Conservation (phyloP, 306 rosid genomes). For the Vigna unguiculata region DNA sequence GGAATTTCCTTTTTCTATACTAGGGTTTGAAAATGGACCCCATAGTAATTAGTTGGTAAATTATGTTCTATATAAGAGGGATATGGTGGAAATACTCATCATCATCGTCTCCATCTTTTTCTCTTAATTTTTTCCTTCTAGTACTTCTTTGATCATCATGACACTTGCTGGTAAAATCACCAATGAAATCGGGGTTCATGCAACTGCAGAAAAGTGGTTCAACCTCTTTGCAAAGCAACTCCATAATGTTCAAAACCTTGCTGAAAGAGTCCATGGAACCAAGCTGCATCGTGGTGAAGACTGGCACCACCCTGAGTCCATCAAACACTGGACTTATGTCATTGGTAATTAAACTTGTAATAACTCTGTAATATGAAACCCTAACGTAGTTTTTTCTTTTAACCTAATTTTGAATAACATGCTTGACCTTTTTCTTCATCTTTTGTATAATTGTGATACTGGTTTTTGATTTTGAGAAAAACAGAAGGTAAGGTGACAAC, state of each 20-base stretch:
- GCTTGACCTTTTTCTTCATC: too few species aligned
- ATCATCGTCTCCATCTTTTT: too few species aligned
- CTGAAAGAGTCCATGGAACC: conserved; percentile 37
- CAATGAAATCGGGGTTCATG: conserved; percentile 40
- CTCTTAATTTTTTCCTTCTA: too few species aligned
- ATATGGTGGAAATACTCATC: too few species aligned
- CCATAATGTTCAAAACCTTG: conserved; percentile 38
- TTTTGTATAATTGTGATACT: neutral
- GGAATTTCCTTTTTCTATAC: too few species aligned
- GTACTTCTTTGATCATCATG: neutral
- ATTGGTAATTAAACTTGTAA: conserved; percentile 33
- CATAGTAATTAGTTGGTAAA: too few species aligned
- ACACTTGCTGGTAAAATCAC: conserved; percentile 40
- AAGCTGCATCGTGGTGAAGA: conserved; percentile 61
- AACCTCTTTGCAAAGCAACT: conserved; percentile 19
- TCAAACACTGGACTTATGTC: conserved; percentile 47
- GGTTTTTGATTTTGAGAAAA: neutral
- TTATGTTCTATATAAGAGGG: too few species aligned
- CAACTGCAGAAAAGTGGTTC: conserved; percentile 41
- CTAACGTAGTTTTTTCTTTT: too few species aligned
- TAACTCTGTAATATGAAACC: too few species aligned
- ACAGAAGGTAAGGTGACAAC: conserved; percentile 36
- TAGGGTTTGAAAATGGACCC: too few species aligned
- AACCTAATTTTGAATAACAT: too few species aligned
- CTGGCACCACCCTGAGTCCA: conserved; percentile 50